A percentile compares a stretch with the other conserved stretches of the same genome.
These are phyloP conservation scores for Penicillium coprophilum DNA, from an alignment of 495 filamentous ascomycete genomes.

Conservation along the genomic window DNA sequence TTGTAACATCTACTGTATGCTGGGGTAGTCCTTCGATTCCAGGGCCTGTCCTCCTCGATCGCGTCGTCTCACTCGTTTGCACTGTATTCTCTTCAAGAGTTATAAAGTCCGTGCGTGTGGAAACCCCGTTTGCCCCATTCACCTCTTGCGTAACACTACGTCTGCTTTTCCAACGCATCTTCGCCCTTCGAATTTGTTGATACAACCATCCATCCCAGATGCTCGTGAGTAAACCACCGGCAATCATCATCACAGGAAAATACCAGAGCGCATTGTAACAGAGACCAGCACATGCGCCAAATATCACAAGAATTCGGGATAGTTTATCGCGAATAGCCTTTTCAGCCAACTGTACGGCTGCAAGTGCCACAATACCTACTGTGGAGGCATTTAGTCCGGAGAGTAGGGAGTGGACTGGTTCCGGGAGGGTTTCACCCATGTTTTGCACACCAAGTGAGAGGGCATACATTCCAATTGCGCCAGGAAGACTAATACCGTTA, in stretches of 20 bases:
- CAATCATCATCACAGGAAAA: background rate
- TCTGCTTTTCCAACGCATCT: background rate
- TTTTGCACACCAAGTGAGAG: background rate
- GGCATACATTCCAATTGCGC: background rate
- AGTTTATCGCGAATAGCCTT: background rate
- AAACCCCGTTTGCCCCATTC: background rate
- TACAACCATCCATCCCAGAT: background rate
- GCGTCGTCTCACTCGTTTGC: background rate
- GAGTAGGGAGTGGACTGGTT: background rate
- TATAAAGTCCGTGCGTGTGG: background rate
- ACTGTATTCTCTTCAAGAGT: background rate
- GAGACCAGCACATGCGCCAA: background rate
- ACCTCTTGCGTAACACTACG: background rate
- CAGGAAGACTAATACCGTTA: background rate
- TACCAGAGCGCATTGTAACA: background rate
- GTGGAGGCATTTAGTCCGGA: background rate
- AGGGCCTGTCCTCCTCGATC: background rate
- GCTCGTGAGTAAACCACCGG: background rate
- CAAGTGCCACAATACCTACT: background rate
- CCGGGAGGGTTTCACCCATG: background rate
- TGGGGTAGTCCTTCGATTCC: background rate
- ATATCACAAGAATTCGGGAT: background rate
- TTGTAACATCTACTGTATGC: background rate
- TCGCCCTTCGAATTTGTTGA: background rate
- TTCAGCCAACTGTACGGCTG: background rate